These are phyloP conservation scores for Plasmodium sp. DNA, from an alignment of 169 alveolate genomes.

Conservation along the genomic window DNA sequence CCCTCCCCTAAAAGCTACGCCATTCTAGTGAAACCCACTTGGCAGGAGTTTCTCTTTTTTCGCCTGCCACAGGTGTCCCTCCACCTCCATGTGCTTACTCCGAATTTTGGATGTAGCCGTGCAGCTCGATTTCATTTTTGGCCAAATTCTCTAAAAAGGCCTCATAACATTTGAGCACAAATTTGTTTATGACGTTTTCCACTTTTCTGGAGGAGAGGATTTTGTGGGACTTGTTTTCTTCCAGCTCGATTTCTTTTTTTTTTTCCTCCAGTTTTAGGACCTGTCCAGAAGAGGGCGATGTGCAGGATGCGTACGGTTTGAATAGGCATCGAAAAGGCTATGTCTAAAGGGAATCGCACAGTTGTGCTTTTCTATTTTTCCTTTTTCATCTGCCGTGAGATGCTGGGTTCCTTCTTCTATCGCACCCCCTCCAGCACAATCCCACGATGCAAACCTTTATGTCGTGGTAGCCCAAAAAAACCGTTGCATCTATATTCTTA, in stretches of 20 bases:
- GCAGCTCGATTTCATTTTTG: constrained; percentile 22
- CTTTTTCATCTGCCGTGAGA: not conserved
- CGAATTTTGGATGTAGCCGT: not conserved
- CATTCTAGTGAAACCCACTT: not conserved
- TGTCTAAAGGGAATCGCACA: not conserved
- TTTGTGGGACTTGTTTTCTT: constrained; percentile 36
- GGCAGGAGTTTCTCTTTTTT: not conserved
- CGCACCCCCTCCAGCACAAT: not conserved
- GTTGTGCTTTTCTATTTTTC: not conserved
- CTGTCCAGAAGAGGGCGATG: not conserved
- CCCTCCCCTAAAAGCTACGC: not conserved
- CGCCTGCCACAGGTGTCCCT: not conserved
- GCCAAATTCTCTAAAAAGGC: constrained; percentile 16
- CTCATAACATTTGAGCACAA: constrained; percentile 56
- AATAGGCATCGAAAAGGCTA: not conserved
- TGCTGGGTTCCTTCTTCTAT: not conserved
- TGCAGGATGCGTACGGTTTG: not conserved
- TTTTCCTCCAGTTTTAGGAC: constrained; percentile 45
- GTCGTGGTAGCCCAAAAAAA: constrained; percentile 58
- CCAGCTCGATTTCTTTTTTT: constrained; percentile 62
- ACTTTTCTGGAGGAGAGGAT: constrained; percentile 33
- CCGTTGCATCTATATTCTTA: constrained; percentile 30
- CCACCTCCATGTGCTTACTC: not conserved
- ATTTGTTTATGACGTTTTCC: constrained; percentile 50
- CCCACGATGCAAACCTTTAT: constrained; percentile 25